phyloP scores from a whole-genome alignment of 1,139 yeast genomes.

The Candida albicans region DNA sequence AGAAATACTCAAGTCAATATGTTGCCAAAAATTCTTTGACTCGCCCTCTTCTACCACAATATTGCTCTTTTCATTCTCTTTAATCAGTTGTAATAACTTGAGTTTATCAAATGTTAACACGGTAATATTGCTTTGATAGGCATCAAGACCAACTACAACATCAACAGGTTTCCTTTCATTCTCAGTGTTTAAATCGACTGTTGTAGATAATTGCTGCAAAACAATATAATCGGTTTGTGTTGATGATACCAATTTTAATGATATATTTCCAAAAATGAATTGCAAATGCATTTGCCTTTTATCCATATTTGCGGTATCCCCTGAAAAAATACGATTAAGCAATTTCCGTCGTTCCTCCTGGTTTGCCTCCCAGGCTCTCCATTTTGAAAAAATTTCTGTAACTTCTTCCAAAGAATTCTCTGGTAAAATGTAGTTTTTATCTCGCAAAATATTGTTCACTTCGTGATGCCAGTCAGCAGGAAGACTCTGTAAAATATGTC shows the following conservation, averaged over 20 bases:
- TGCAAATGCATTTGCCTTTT: constrained; percentile 6
- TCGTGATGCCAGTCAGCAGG: constrained; percentile 52
- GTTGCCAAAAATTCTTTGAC: background rate
- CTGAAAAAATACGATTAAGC: constrained; percentile 43
- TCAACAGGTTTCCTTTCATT: constrained; percentile 15
- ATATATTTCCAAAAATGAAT: constrained; percentile 7
- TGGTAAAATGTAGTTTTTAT: constrained; percentile 42
- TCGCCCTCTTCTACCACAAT: background rate
- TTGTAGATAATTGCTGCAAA: constrained; percentile 15
- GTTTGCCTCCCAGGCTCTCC: constrained; percentile 89
- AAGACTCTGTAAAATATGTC: constrained; percentile 67
- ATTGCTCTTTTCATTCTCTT: background rate
- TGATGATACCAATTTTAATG: constrained; percentile 6
- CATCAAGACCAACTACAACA: constrained; percentile 20
- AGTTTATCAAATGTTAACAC: constrained; percentile 16
- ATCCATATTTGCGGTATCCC: background rate
- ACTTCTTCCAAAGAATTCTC: constrained; percentile 55
- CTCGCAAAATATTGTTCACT: constrained; percentile 22
- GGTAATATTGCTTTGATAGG: constrained; percentile 27
- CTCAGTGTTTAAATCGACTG: constrained; percentile 4
- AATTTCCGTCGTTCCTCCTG: constrained; percentile 50
- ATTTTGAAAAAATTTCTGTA: constrained; percentile 59
- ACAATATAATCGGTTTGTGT: constrained; percentile 17
- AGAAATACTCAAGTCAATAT: constrained; percentile 4
- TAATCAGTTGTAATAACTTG: constrained; percentile 4